Conservation (phyloP, 495 filamentous ascomycete species). For the Elaphomyces granulatus region DNA sequence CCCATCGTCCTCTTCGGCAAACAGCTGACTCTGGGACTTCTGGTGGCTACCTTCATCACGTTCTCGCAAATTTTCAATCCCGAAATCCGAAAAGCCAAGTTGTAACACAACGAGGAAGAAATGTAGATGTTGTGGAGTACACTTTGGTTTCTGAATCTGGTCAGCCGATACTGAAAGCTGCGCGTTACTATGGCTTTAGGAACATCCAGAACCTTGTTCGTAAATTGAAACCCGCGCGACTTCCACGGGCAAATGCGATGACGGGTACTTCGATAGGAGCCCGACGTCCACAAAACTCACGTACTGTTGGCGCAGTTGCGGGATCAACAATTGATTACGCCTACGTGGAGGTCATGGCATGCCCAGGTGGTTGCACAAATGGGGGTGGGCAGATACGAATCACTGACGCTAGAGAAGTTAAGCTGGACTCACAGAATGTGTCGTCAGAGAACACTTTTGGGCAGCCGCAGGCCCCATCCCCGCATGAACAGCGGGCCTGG, state of each 20-base stretch:
- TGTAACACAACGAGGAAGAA: conserved; percentile 58
- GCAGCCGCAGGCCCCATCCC: conserved; percentile 37
- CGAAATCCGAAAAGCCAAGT: conserved; percentile 54
- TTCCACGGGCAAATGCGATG: conserved; percentile 48
- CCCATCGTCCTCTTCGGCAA: conserved; percentile 15
- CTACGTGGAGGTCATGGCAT: conserved; percentile 98
- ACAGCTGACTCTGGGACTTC: conserved; percentile 50
- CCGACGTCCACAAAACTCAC: conserved; percentile 25
- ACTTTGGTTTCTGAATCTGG: conserved; percentile 39
- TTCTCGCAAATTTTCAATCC: conserved; percentile 56
- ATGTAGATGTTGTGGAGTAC: conserved; percentile 82
- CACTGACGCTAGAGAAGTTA: conserved; percentile 45
- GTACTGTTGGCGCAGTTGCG: conserved; percentile 16
- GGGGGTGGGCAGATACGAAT: conserved; percentile 90
- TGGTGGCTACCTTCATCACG: conserved; percentile 76
- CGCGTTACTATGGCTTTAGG: conserved; percentile 89
- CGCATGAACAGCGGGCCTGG: conserved; percentile 74
- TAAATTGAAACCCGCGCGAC: conserved; percentile 63
- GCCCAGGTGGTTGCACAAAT: conserved; percentile 94
- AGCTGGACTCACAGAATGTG: conserved; percentile 5
- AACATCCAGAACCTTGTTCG: conserved; percentile 97
- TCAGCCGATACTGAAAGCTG: conserved; percentile 56
- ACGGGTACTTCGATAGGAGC: conserved; percentile 19
- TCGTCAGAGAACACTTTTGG: conserved; percentile 9
- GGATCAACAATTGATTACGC: conserved; percentile 48